Percentiles rank a stretch among this genome's conserved stretches.
Evolutionary conservation across 2,329 filamentous ascomycete genomes (phyloP).

Genomic region (Bisporella sp.): DNA sequence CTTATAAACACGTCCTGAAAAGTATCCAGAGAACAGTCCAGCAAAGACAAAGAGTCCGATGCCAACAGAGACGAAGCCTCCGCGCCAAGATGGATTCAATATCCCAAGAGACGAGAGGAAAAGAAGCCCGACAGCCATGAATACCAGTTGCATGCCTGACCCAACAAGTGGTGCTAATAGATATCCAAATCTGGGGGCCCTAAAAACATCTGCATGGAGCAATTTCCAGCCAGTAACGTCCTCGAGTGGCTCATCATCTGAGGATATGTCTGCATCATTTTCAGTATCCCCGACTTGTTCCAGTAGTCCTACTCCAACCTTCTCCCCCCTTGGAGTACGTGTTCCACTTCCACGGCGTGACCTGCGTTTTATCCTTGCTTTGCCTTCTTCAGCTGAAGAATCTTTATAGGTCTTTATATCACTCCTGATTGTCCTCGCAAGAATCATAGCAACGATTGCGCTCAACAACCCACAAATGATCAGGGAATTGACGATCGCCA

Average conservation of each 20-base stretch:
- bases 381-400: slow-evolving; percentile 58
- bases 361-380: slow-evolving; percentile 45
- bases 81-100: slow-evolving; percentile 82
- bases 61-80: slow-evolving; percentile 79
- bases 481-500: slow-evolving; percentile 81
- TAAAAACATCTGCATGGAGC: slow-evolving; percentile 82
- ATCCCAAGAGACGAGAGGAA: slow-evolving; percentile 68
- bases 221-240: slow-evolving; percentile 86
- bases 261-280: slow-evolving; percentile 46
- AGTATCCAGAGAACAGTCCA: slow-evolving; percentile 80
- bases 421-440: slow-evolving; percentile 68
- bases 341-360: slow-evolving; percentile 32
- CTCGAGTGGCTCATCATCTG: slow-evolving; percentile 67
- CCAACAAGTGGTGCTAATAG: slow-evolving; percentile 75
- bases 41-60: slow-evolving; percentile 78
- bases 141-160: slow-evolving; percentile 79
- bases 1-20: slow-evolving; percentile 75
- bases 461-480: slow-evolving; percentile 76
- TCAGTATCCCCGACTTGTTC: slow-evolving; percentile 49
- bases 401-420: slow-evolving; percentile 74
- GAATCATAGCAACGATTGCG: slow-evolving; percentile 72
- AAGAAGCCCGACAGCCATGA: slow-evolving; percentile 70
- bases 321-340: slow-evolving; percentile 42
- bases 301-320: slow-evolving; percentile 48
- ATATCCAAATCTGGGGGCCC: slow-evolving; percentile 61